A percentile compares a stretch with the other conserved stretches of the same genome.
Evolutionary conservation across 305 asterid species (phyloP).

Genomic region (Vinca major): DNA sequence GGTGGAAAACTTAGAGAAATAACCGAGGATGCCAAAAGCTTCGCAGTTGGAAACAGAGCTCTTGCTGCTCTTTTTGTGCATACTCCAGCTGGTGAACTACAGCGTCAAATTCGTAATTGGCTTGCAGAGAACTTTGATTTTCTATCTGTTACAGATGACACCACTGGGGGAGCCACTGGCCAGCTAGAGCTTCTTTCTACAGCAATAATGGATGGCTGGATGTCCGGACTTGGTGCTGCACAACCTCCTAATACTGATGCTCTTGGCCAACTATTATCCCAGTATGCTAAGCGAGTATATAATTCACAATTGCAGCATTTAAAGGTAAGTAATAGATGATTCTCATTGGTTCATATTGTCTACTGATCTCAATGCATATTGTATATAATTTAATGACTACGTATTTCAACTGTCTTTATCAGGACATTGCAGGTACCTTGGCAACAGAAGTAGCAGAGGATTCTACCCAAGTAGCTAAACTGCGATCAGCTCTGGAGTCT

Average conservation of each 20-base stretch:
- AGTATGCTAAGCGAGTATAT: constrained; percentile 84
- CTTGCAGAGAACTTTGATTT: constrained; percentile 93
- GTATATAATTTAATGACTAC: not conserved
- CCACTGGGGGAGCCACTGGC: constrained; percentile 80
- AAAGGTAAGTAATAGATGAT: constrained; percentile 37
- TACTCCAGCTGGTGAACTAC: constrained; percentile 99
- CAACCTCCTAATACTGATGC: constrained; percentile 90
- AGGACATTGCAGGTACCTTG: constrained; percentile 99
- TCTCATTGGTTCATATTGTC: too few species aligned
- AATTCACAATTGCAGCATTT: constrained; percentile 89
- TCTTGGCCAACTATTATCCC: constrained; percentile 91
- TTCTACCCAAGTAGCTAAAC: constrained; percentile 84
- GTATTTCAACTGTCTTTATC: constrained; percentile 17
- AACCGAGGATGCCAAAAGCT: constrained; percentile 89
- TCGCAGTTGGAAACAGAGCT: constrained; percentile 78
- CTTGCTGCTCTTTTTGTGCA: constrained; percentile 95
- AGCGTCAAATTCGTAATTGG: constrained; percentile 97
- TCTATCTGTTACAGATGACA: constrained; percentile 75
- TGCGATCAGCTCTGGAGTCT: constrained; percentile 95
- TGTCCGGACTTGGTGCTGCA: constrained; percentile 99
- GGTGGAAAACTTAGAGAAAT: constrained; percentile 97
- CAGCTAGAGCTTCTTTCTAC: constrained; percentile 98
- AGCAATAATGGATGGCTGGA: constrained; percentile 99
- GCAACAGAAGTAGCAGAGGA: constrained; percentile 94
- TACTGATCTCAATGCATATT: not conserved